Conservation (phyloP, 306 rosid genomes). For the Quercus glauca region DNA sequence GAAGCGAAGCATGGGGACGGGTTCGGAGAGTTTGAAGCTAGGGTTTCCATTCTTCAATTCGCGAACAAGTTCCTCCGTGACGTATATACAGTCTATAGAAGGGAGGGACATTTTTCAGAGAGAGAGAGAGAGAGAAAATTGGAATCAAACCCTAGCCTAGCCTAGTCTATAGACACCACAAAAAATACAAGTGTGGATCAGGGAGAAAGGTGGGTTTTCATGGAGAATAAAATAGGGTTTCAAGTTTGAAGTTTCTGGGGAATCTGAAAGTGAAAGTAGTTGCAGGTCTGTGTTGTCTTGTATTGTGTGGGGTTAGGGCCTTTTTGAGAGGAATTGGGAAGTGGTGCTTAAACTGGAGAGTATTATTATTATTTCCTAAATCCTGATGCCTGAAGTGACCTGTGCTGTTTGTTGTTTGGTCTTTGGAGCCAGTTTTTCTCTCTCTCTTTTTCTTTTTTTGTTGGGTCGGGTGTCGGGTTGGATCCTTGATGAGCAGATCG, state of each 20-base stretch:
- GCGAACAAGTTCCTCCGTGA: slow-evolving; percentile 68
- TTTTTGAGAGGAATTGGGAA: too few relatives aligned
- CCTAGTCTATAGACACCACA: background rate
- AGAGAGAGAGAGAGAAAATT: background rate
- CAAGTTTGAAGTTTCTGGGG: background rate
- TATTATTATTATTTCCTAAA: too few relatives aligned
- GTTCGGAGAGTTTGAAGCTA: slow-evolving; percentile 51
- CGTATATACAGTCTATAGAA: slow-evolving; percentile 55
- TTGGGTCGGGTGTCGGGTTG: too few relatives aligned
- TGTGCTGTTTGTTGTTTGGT: too few relatives aligned
- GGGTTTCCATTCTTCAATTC: slow-evolving; percentile 83
- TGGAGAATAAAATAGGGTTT: background rate
- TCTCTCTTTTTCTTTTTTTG: too few relatives aligned
- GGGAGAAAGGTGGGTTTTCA: slow-evolving; percentile 24
- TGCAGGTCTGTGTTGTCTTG: background rate
- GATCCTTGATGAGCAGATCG: too few relatives aligned
- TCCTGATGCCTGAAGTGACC: too few relatives aligned
- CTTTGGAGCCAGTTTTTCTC: too few relatives aligned
- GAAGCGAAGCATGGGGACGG: slow-evolving; percentile 81
- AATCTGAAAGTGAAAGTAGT: background rate
- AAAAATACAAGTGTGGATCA: slow-evolving; percentile 12
- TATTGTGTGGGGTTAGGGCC: background rate
- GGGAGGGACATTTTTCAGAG: slow-evolving; percentile 66
- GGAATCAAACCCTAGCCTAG: slow-evolving; percentile 26
- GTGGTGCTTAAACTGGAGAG: too few relatives aligned